Evolutionary conservation across 345 rosid species (phyloP), one percentile per base, ranked within the genome.

Genomic region (Erodium maritimum): DNA sequence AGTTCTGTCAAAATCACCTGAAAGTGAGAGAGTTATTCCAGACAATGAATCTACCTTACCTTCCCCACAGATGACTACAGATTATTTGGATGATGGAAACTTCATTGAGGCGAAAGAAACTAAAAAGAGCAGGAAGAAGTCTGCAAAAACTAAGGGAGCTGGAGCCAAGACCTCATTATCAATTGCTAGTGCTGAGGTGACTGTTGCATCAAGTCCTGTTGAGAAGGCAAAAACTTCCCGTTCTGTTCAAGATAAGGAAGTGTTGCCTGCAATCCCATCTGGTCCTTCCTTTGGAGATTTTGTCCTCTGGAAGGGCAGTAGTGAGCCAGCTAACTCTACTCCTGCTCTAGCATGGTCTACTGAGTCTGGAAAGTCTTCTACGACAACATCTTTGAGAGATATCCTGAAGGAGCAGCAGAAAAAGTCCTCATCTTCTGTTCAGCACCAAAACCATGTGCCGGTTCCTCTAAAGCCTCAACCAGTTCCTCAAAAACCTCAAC

Each of bases 251-350:
- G 93, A 77, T 69, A 74, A 82, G 76, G 97, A 85, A 62, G 76
- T 78, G 12, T 72, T 85, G 73, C 90, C 90, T 45, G 65, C 83
- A 69, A 72, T 93, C 62, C 99, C 97, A 7, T 80, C 90, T 8
- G 97, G 99, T 17, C 97, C 91, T 61, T 90, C 97, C 23, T 73
- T 90, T 71, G 99, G 97, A 69, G 99, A 93, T 79, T 93, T 89
- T 79, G 97, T 93, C 63, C 70, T 80, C 16, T 90, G 95, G 99
- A 87, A 80, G 71, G 95, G 79, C 53, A 14, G 48, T 42, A 42
- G 48, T 11, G 99, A 82, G 61, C 46, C 82, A 48, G 67, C 64
- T 8, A 77, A 68, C 71, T 59, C 73, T 75, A 61, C 90, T 51
- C 80, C 85, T 25, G 79, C 87, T 54, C 88, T 83, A 33, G 99